Percentiles rank a stretch among this genome's conserved stretches.
phyloP scores from a whole-genome alignment of 805 yeast genomes.

The Starmera dryadoides region DNA sequence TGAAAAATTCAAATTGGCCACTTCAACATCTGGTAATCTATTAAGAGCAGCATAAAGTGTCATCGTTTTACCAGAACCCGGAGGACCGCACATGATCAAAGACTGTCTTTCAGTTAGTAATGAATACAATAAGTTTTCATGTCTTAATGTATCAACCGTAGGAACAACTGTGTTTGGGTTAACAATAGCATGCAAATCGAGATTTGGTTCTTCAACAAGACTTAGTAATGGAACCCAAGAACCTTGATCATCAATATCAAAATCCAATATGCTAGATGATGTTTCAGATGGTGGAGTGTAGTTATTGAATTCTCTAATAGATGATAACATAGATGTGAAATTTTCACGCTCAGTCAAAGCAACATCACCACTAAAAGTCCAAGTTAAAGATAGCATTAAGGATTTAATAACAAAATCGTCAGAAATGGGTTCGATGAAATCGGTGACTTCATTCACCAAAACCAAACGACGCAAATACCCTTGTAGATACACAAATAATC shows the following conservation, averaged over 20 bases:
- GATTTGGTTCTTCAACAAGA: slow-evolving; percentile 31
- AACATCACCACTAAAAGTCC: slow-evolving; percentile 66
- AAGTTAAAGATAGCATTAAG: slow-evolving; percentile 32
- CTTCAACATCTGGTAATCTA: slow-evolving; percentile 45
- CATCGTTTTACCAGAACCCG: slow-evolving; percentile 97
- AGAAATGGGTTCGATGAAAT: neutral
- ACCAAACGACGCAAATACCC: neutral
- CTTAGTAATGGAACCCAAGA: slow-evolving; percentile 37
- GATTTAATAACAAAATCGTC: slow-evolving; percentile 8
- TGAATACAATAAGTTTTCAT: slow-evolving; percentile 53
- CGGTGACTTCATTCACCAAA: neutral
- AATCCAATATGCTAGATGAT: slow-evolving; percentile 21
- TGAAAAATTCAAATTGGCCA: slow-evolving; percentile 73
- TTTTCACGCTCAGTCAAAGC: slow-evolving; percentile 27
- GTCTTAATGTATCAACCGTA: slow-evolving; percentile 69
- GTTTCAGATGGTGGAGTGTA: slow-evolving; percentile 7
- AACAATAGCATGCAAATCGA: slow-evolving; percentile 53
- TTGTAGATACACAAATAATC: neutral
- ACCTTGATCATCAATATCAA: slow-evolving; percentile 37
- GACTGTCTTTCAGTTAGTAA: slow-evolving; percentile 51
- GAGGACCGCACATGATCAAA: slow-evolving; percentile 85
- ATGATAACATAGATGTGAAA: slow-evolving; percentile 26
- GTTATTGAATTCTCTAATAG: slow-evolving; percentile 13
- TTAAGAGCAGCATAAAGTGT: slow-evolving; percentile 64
- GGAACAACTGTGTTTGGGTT: slow-evolving; percentile 65